Percentiles rank a stretch among this genome's conserved stretches.
Conservation (phyloP, 2,329 filamentous ascomycete species). For the Orbilia javanica region DNA sequence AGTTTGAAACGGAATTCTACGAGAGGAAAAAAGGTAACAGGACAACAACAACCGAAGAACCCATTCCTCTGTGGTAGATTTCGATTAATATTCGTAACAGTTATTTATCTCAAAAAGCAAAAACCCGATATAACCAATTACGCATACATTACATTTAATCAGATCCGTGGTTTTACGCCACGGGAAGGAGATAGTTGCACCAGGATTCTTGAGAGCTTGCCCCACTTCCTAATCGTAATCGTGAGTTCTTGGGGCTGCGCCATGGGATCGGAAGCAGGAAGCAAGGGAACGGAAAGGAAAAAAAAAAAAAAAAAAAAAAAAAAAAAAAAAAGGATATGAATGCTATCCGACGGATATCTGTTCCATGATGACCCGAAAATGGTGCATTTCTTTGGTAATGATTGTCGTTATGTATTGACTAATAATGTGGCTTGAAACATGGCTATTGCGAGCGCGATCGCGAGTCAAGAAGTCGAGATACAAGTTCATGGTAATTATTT, state of each 20-base stretch:
- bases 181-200: neutral
- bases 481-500: neutral
- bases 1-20: neutral
- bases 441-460: constrained; percentile 22
- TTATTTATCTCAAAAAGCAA: constrained; percentile 13
- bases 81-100: neutral
- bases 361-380: constrained; percentile 20
- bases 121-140: neutral
- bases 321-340: neutral
- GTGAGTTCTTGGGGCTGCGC: neutral
- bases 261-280: neutral
- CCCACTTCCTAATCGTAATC: constrained; percentile 14
- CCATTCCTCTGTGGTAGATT: neutral
- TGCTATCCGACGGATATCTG: constrained; percentile 8
- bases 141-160: neutral
- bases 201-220: constrained; percentile 1
- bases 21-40: too few relatives aligned
- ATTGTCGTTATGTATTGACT: constrained; percentile 7
- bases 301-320: neutral
- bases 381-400: constrained; percentile 23
- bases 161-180: constrained; percentile 19
- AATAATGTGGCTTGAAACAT: constrained; percentile 13
- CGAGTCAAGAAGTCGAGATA: neutral
- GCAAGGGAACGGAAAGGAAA: neutral
- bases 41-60: neutral